Conservation (phyloP, 139 green algal species). For the Asterochloris sp. region DNA sequence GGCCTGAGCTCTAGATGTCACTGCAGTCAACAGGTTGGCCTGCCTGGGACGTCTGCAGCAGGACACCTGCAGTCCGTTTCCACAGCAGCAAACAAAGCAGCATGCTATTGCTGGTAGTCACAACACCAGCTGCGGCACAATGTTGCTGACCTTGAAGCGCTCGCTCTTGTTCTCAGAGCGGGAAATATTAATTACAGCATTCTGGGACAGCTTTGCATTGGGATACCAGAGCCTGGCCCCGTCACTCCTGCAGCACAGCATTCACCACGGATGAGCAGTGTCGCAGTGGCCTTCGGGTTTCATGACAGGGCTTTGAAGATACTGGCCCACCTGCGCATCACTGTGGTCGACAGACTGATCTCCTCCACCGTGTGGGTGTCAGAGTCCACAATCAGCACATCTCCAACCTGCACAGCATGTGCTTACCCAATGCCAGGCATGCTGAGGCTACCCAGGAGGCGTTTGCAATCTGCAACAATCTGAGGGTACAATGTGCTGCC, state of each 20-base stretch:
- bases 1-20: not conserved
- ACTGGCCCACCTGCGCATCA: constrained; percentile 12
- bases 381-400: constrained; percentile 6
- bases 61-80: too few species aligned
- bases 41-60: not conserved
- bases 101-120: not conserved
- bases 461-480: not conserved
- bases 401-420: not conserved
- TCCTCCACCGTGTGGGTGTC: constrained; percentile 13
- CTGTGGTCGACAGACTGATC: constrained; percentile 19
- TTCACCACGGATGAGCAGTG: too few species aligned
- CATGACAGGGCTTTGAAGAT: not conserved
- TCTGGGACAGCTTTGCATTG: constrained; percentile 35
- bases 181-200: constrained; percentile 48
- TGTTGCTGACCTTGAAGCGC: constrained; percentile 26
- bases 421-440: not conserved
- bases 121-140: not conserved
- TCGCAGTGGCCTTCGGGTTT: too few species aligned
- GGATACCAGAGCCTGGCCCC: constrained; percentile 48
- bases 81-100: not conserved
- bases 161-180: constrained; percentile 40
- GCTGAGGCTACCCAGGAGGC: not conserved
- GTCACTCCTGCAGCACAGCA: constrained; percentile 16
- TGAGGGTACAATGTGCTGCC: not conserved
- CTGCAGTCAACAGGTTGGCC: not conserved